Evolutionary conservation across 2,329 filamentous ascomycete genomes (phyloP).

Genomic region (Tolypocladium sp.): DNA sequence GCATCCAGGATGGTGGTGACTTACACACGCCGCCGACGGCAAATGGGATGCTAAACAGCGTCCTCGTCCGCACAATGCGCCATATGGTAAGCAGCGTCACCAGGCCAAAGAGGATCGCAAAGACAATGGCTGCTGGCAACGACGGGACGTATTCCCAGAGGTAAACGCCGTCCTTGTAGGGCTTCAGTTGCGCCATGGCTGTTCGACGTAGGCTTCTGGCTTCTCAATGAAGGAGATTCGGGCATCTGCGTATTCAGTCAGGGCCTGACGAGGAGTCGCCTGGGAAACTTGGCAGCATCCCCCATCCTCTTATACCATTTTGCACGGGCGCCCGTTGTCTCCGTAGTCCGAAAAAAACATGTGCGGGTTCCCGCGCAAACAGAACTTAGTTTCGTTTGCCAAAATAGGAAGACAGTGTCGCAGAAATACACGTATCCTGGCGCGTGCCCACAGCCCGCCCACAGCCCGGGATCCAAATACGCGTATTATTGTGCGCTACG

Average conservation of each 20-base stretch:
- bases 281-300: not conserved
- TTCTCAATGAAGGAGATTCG: too few species aligned
- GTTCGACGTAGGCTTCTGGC: not conserved
- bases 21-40: constrained; percentile 36
- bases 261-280: not conserved
- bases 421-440: not conserved
- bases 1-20: constrained; percentile 10
- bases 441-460: too few species aligned
- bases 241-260: too few species aligned
- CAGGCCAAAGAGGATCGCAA: constrained; percentile 33
- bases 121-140: constrained; percentile 33
- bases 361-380: not conserved
- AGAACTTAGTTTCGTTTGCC: not conserved
- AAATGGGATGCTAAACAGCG: constrained; percentile 43
- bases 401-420: not conserved
- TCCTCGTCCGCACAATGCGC: constrained; percentile 31
- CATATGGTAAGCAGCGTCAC: constrained; percentile 32
- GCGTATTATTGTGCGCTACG: not conserved
- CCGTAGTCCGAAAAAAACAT: not conserved
- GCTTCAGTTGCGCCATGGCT: constrained; percentile 19
- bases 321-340: not conserved
- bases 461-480: not conserved
- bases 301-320: not conserved
- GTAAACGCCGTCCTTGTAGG: constrained; percentile 21
- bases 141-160: constrained; percentile 30